These are phyloP conservation scores for Nephelium lappaceum DNA, from an alignment of 345 rosid species.

Conservation along the genomic window DNA sequence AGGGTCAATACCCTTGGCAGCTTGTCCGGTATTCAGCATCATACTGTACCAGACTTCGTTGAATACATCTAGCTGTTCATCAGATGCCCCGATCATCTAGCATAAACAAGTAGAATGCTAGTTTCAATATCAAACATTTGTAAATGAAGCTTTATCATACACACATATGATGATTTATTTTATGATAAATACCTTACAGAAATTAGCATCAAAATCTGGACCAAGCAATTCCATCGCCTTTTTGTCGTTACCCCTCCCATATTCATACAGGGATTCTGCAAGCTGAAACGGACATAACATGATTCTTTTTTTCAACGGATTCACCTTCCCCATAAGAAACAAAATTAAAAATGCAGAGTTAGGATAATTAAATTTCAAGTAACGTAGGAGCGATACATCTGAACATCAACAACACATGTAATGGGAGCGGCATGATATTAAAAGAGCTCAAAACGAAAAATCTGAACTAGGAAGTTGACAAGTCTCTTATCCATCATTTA, in stretches of 20 bases:
- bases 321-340: not conserved
- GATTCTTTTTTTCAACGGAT: not conserved
- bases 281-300: slow-evolving; percentile 45
- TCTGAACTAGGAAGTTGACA: no score
- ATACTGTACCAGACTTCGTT: slow-evolving; percentile 77
- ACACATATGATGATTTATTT: not conserved
- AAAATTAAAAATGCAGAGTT: not conserved
- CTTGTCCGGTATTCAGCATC: slow-evolving; percentile 66
- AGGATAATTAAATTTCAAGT: not conserved
- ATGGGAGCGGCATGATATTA: not conserved
- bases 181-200: slow-evolving; percentile 58
- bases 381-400: not conserved
- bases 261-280: slow-evolving; percentile 72
- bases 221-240: slow-evolving; percentile 62
- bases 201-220: slow-evolving; percentile 63
- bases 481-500: not conserved
- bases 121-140: not conserved
- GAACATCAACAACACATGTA: not conserved
- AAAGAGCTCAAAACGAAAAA: not conserved
- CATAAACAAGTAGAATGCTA: slow-evolving; percentile 1
- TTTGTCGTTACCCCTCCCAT: slow-evolving; percentile 55
- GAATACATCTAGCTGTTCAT: slow-evolving; percentile 90
- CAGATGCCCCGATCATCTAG: slow-evolving; percentile 85
- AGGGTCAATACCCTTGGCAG: slow-evolving; percentile 49
- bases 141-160: not conserved